Evolutionary conservation across 176 grass and related monocot genomes (phyloP).

Genomic region (Hyparrhenia diplandra): DNA sequence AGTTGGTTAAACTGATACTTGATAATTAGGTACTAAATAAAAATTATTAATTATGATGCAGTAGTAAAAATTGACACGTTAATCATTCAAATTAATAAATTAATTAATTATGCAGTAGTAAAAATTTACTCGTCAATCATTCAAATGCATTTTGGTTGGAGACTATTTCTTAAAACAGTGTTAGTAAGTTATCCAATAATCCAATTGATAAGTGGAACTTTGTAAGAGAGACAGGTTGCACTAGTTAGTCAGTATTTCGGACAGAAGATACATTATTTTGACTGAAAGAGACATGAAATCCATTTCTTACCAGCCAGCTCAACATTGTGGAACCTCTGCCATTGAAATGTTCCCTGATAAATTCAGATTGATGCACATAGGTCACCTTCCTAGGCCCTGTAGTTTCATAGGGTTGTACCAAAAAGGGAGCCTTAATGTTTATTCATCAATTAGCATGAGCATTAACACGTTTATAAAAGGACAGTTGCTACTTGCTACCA

Average conservation of each 20-base stretch:
- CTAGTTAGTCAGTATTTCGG: too few relatives aligned
- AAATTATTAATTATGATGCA: neutral
- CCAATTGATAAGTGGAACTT: neutral
- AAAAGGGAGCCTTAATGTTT: conserved; percentile 4
- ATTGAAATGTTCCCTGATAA: conserved; percentile 77
- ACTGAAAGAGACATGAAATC: neutral
- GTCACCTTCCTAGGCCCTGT: conserved; percentile 53
- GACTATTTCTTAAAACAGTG: neutral
- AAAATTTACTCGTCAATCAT: too few relatives aligned
- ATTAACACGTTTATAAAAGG: neutral
- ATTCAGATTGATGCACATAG: conserved; percentile 69
- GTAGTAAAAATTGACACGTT: too few relatives aligned
- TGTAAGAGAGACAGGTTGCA: neutral
- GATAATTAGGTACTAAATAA: neutral
- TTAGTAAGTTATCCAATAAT: neutral
- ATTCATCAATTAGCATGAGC: neutral
- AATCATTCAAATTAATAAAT: too few relatives aligned
- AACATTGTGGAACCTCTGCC: conserved; percentile 58
- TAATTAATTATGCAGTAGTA: too few relatives aligned
- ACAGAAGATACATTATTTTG: neutral
- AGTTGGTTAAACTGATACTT: neutral
- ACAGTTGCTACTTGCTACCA: neutral
- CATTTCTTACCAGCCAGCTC: conserved; percentile 84
- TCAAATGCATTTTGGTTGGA: neutral
- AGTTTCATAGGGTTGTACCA: conserved; percentile 1